Evolutionary conservation across 345 rosid genomes (phyloP), one percentile per base, ranked within the genome.

Genomic region (Aquilaria sinensis): DNA sequence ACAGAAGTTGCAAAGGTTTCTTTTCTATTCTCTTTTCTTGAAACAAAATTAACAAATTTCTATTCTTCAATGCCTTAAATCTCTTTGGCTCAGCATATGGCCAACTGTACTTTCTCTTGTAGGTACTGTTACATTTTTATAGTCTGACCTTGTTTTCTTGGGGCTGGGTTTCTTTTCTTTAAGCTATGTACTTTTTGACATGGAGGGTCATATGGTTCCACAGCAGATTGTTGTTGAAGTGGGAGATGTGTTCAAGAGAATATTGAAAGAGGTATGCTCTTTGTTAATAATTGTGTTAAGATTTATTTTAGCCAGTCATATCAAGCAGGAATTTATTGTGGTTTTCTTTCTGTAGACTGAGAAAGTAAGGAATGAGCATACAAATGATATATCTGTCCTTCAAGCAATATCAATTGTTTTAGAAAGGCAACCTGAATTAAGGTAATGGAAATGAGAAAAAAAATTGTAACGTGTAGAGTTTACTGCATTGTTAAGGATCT

Each of bases 321-420:
- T 9, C 32, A 29, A 23, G 50, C 45, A 50, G 54, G 55, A 43
- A 23, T 31, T 10, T 61, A 59, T n/a, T 47, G 23, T 61, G 5
- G 53, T 72, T 70, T 31, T 75, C 72, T 49, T 16, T 55, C 37
- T 70, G 3, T 63, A 90, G 97, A 87, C 96, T 15, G 90, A 85
- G 72, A 81, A 81, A 74, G 85, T 90, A 65, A 87, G 97, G 64
- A 89, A 83, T 51, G 89, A 85, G 75, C 72, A 84, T 54, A 11
- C 75, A 15, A 72, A 70, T 70, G 97, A 90, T 76, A 85, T 90
- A 85, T 90, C 97, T 51, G 83, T 90, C 71, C 92, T 75, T 72
- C 92, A 87, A 82, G 97, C 89, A 58, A 83, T 90, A 66, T 67
- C 77, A 14, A 80, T 82, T 3, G 97, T 87, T 48, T 65, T 90